Evolutionary conservation across 352 stramenopile genomes (phyloP), one percentile per base, ranked within the genome.

Genomic region (Blastocystis sp.): DNA sequence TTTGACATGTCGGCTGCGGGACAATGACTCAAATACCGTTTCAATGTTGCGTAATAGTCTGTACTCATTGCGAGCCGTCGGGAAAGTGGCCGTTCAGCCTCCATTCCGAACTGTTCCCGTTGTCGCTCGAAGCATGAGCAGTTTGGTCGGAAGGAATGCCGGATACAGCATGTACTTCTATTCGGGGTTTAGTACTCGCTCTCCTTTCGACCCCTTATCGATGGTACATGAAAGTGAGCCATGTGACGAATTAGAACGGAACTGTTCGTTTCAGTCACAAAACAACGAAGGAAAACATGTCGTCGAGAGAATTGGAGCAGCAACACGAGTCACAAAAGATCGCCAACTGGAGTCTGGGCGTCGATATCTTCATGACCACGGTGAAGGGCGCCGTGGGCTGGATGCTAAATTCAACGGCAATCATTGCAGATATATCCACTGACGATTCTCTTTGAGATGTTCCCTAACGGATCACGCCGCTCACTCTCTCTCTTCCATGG

Each of bases 291-390:
- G 16, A 9, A 42, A 46, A 49, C 4, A 49, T 57, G n/a, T 54
- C 44, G 21, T 14, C 36, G 14, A 81, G 42, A 27, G 69, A 81
- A 48, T 46, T 81, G 51, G 69, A 54, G 34, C 75, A 85, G 27
- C 36, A 72, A 56, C 38, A 53, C 29, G 75, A 85, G 40, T 72
- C 75, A 36, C 57, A 85, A 38, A 85, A 85, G 75, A 85, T 85
- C 18, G 63, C 75, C 21, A 49, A 85, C 27, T 72, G 57, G 57
- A 76, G 75, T 61, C 46, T 72, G n/a, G 75, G 75, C 0, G 61
- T 85, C 4, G 61, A 85, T 53, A 21, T 85, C 16, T 72, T 75
- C 40, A 75, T 85, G 61, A 85, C 57, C n/a, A 75, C 75, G 21
- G 75, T 59, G 40, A 85, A 85, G 32, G 75, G 75, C 11, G 75